Percentiles rank a stretch among this genome's conserved stretches.
Evolutionary conservation across 345 rosid genomes (phyloP).

Genomic region (Chamaenerion angustifolium): DNA sequence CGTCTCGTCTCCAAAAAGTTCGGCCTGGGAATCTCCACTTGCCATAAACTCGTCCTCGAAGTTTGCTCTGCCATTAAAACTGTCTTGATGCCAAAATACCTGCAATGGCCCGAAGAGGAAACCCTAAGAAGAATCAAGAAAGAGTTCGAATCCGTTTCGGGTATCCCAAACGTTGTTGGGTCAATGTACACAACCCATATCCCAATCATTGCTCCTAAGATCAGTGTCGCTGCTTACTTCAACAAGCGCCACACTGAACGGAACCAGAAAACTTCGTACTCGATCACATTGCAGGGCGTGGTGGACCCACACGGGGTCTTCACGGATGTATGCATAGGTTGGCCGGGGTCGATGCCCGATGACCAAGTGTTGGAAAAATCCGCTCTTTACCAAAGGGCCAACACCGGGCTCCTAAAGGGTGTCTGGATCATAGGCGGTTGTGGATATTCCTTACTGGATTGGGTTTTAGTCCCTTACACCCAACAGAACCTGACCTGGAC

Average conservation of each 20-base stretch:
- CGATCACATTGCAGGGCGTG: constrained; percentile 20
- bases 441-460: constrained; percentile 14
- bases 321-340: constrained; percentile 17
- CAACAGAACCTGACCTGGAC: constrained; percentile 18
- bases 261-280: constrained; percentile 19
- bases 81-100: constrained; percentile 13
- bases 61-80: constrained; percentile 14
- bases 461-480: constrained; percentile 16
- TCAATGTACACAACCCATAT: constrained; percentile 19
- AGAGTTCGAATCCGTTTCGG: constrained; percentile 11
- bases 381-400: constrained; percentile 14
- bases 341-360: constrained; percentile 19
- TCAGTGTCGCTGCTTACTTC: constrained; percentile 17
- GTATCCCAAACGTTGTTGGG: constrained; percentile 16
- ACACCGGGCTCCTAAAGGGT: constrained; percentile 14
- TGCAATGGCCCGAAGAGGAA: constrained; percentile 18
- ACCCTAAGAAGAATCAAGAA: constrained; percentile 6
- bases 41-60: constrained; percentile 18
- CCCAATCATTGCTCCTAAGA: constrained; percentile 18
- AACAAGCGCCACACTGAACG: constrained; percentile 17
- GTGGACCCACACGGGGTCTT: constrained; percentile 16
- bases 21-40: constrained; percentile 18
- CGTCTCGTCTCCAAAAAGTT: constrained; percentile 17
- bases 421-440: constrained; percentile 15
- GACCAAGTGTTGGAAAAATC: constrained; percentile 18